Evolutionary conservation across 2,329 filamentous ascomycete species (phyloP).

Genomic region (Paracoccidioides lutzii): DNA sequence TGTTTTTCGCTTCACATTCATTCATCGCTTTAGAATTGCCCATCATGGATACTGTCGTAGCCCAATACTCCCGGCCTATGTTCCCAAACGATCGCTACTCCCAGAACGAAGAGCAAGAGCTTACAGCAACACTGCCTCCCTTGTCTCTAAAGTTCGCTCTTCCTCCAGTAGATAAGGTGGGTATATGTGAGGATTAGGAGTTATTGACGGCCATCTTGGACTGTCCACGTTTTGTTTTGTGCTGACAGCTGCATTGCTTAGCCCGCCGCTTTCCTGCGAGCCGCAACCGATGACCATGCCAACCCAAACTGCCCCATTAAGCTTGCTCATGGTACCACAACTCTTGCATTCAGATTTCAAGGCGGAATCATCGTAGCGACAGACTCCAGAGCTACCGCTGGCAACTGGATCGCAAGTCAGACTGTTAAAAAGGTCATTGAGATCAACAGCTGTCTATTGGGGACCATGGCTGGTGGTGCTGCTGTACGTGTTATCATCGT

Average conservation of each 20-base stretch:
- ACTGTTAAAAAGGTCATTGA: slow-evolving; percentile 99
- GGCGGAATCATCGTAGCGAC: slow-evolving; percentile 97
- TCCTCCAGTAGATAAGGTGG: slow-evolving; percentile 79
- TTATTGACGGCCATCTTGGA: neutral
- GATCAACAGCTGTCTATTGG: slow-evolving; percentile 86
- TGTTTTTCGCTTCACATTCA: neutral
- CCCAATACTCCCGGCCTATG: slow-evolving; percentile 73
- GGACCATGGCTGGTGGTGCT: slow-evolving; percentile 96
- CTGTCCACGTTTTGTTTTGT: neutral
- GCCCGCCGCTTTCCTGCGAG: slow-evolving; percentile 89
- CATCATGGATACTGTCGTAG: slow-evolving; percentile 80
- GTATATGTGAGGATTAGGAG: slow-evolving; percentile 19
- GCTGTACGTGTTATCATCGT: slow-evolving; percentile 45
- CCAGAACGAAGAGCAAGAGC: slow-evolving; percentile 61
- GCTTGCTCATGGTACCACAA: slow-evolving; percentile 97
- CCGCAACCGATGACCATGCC: slow-evolving; percentile 90
- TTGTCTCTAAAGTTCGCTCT: slow-evolving; percentile 89
- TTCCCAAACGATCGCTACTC: slow-evolving; percentile 60
- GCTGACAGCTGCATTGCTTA: slow-evolving; percentile 23
- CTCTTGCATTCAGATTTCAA: slow-evolving; percentile 93
- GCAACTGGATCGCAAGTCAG: slow-evolving; percentile 98
- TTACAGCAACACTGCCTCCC: slow-evolving; percentile 56
- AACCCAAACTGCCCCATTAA: slow-evolving; percentile 98
- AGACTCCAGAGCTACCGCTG: slow-evolving; percentile 90
- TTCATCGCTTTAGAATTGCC: neutral